A percentile compares a stretch with the other conserved stretches of the same genome.
These are phyloP conservation scores for Salix viminalis DNA, from an alignment of 345 rosid genomes.

Conservation along the genomic window DNA sequence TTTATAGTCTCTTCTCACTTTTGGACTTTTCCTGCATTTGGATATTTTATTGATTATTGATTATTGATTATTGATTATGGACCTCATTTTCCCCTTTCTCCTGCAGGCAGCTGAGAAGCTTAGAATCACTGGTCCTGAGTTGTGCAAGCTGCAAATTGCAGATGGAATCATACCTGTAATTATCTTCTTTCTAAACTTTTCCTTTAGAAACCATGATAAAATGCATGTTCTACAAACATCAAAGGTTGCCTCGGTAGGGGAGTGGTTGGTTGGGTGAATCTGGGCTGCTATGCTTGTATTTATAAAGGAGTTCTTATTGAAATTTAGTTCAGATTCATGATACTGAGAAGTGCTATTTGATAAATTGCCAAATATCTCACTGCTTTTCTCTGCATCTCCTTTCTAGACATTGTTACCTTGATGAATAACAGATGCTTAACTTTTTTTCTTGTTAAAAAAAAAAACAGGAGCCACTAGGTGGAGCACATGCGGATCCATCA, in stretches of 20 bases:
- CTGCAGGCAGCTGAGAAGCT: conserved; percentile 89
- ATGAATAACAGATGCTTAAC: conserved; percentile 5
- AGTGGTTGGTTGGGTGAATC: neutral
- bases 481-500: conserved; percentile 84
- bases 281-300: neutral
- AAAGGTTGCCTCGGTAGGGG: neutral
- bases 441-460: conserved; percentile 6
- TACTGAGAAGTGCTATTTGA: neutral
- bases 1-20: conserved; percentile 21
- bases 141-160: conserved; percentile 67
- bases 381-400: neutral
- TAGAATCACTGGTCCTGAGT: conserved; percentile 72
- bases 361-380: neutral
- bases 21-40: conserved; percentile 8
- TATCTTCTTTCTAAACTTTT: neutral
- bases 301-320: neutral
- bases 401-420: neutral
- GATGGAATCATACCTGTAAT: conserved; percentile 87
- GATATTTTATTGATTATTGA: conserved; percentile 5
- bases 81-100: neutral
- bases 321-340: conserved; percentile 1
- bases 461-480: conserved; percentile 88
- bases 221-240: neutral
- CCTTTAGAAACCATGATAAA: neutral
- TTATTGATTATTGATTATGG: conserved; percentile 9